Evolutionary conservation across 176 grass and related monocot species (phyloP).

Genomic region (Luzula sylvatica): DNA sequence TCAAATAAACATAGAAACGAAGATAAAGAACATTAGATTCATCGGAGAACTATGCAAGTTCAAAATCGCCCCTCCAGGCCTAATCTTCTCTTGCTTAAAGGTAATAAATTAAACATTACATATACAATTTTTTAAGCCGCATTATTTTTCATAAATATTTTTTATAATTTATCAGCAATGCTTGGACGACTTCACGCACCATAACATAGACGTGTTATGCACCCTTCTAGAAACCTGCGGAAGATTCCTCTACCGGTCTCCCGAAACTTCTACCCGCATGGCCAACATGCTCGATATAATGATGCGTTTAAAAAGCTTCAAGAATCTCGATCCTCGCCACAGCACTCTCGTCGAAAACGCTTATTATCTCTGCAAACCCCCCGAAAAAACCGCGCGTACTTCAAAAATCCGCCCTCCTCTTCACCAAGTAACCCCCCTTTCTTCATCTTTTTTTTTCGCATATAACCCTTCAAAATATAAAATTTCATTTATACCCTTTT

Average conservation of each 20-base stretch:
- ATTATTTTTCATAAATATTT: too few species aligned
- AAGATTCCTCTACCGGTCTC: constrained; percentile 87
- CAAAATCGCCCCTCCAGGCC: constrained; percentile 73
- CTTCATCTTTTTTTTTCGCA: too few species aligned
- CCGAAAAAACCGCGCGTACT: constrained; percentile 81
- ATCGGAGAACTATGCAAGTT: constrained; percentile 98
- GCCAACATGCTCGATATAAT: constrained; percentile 95
- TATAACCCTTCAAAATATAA: too few species aligned
- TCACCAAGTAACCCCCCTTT: constrained; percentile 43
- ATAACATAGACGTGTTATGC: constrained; percentile 98
- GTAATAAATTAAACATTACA: too few species aligned
- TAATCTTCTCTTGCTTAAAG: constrained; percentile 98
- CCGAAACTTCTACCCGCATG: constrained; percentile 95
- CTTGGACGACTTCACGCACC: constrained; percentile 98
- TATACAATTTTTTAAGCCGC: too few species aligned
- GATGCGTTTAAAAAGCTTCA: constrained; percentile 97
- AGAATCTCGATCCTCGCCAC: constrained; percentile 95
- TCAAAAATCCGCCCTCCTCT: constrained; percentile 88
- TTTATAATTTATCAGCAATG: constrained; percentile 83
- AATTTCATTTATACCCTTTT: constrained; percentile 7
- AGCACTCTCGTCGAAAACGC: constrained; percentile 98
- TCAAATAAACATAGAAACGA: constrained; percentile 98
- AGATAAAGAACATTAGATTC: constrained; percentile 99
- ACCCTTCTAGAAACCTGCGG: constrained; percentile 96
- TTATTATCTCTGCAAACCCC: constrained; percentile 96